Conservation (phyloP, 805 yeast species). For the Yarrowia porcina region DNA sequence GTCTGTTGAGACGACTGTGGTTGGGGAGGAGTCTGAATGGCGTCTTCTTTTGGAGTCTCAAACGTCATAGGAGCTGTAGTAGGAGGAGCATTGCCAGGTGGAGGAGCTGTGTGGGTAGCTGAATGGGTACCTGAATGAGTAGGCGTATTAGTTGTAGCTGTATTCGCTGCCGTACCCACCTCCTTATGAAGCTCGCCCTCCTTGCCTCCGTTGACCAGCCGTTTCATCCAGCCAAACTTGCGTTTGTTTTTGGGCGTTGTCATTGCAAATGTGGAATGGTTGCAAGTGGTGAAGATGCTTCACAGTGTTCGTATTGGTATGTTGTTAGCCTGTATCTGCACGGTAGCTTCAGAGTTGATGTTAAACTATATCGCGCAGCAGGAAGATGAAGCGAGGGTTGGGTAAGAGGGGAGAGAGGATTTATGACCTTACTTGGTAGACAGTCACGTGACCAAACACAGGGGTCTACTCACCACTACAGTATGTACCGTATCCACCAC, state of each 20-base stretch:
- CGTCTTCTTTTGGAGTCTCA: not conserved
- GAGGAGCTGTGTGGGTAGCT: too few species aligned
- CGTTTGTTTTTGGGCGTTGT: conserved; percentile 9
- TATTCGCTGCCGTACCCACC: too few species aligned
- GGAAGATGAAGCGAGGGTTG: not conserved
- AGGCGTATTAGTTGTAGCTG: too few species aligned
- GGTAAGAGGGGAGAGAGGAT: not conserved
- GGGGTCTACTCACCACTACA: too few species aligned
- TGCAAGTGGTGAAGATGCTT: too few species aligned
- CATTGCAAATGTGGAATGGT: conserved; percentile 3
- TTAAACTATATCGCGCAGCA: conserved; percentile 1
- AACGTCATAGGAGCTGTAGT: not conserved
- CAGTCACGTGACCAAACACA: not conserved
- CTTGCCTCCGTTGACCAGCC: conserved; percentile 21
- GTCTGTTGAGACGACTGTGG: not conserved
- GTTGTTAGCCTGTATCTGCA: not conserved
- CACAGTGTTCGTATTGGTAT: too few species aligned
- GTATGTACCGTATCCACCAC: too few species aligned
- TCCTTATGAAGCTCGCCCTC: not conserved
- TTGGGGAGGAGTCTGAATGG: not conserved
- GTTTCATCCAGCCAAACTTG: conserved; percentile 19
- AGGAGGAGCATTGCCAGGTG: too few species aligned
- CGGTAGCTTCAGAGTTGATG: not conserved
- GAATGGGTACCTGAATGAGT: too few species aligned
- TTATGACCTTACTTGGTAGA: not conserved